Conservation (phyloP, 2,329 filamentous ascomycete genomes). For the Colletotrichum spaethianum region DNA sequence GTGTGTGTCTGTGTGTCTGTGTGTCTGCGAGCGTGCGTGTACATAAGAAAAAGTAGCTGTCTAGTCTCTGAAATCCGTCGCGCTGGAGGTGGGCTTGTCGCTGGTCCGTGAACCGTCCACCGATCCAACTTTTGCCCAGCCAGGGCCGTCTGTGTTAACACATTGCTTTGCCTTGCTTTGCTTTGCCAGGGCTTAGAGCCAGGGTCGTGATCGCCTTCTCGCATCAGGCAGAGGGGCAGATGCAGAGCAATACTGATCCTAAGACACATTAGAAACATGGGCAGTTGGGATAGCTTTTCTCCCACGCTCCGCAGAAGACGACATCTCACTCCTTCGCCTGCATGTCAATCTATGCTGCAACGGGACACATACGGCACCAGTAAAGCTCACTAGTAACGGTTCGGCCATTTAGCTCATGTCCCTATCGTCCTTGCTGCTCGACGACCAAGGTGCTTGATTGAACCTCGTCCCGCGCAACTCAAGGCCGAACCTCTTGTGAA, state of each 20-base stretch:
- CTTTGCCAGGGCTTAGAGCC: background rate
- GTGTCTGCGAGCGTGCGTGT: background rate
- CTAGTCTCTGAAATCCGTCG: background rate
- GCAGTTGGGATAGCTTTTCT: background rate
- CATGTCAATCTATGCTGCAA: background rate
- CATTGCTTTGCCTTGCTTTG: background rate
- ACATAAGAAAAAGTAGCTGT: background rate
- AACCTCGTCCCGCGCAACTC: background rate
- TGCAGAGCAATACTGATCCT: background rate
- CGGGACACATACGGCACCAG: too few species aligned
- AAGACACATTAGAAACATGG: background rate
- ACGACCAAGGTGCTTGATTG: background rate
- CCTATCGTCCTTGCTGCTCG: background rate
- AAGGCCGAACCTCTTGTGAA: background rate
- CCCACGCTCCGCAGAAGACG: background rate
- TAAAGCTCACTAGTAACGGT: background rate
- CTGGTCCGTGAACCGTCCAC: background rate
- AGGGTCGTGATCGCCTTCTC: background rate
- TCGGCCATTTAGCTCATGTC: background rate
- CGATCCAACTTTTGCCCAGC: background rate
- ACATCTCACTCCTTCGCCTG: background rate
- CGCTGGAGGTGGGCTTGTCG: background rate
- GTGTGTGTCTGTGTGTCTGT: background rate
- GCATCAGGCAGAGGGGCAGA: background rate
- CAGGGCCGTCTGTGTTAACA: background rate